Evolutionary conservation across 257 asterid species (phyloP).

Genomic region (Salvia miltiorrhiza): DNA sequence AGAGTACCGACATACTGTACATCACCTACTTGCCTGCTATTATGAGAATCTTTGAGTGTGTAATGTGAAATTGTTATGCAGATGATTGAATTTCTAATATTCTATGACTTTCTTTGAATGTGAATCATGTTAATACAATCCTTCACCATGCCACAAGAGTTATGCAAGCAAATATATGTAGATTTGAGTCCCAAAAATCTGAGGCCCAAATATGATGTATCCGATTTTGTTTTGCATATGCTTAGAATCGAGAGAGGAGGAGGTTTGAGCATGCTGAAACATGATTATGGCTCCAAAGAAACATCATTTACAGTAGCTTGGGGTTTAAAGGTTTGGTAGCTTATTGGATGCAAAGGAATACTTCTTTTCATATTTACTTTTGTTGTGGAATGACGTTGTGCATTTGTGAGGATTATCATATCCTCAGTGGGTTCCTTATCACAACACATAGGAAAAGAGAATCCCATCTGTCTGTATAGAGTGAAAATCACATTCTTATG

Average conservation of each 20-base stretch:
- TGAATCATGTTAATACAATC: neutral
- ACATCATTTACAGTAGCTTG: neutral
- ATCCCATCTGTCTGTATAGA: conserved; percentile 14
- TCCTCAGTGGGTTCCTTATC: conserved; percentile 44
- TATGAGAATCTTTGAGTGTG: too few relatives aligned
- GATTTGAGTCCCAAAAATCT: neutral
- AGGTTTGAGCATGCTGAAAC: neutral
- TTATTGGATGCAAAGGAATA: conserved; percentile 22
- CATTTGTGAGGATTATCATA: conserved; percentile 22
- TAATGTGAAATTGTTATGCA: too few relatives aligned
- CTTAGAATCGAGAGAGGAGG: neutral
- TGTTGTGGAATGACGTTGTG: conserved; percentile 17
- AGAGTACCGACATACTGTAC: neutral
- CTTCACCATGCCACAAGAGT: neutral
- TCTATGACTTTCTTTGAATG: neutral
- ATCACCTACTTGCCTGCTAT: too few relatives aligned
- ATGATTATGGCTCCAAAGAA: neutral
- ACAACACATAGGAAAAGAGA: conserved; percentile 26
- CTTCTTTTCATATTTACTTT: conserved; percentile 26
- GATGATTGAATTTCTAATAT: neutral
- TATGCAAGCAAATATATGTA: neutral
- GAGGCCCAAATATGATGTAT: neutral
- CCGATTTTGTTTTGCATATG: neutral
- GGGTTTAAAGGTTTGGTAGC: conserved; percentile 1
- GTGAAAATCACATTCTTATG: conserved; percentile 25